Percentiles rank a stretch among this genome's conserved stretches.
Conservation (phyloP, 805 yeast genomes). For the Cyberlindnera galapagoensis region DNA sequence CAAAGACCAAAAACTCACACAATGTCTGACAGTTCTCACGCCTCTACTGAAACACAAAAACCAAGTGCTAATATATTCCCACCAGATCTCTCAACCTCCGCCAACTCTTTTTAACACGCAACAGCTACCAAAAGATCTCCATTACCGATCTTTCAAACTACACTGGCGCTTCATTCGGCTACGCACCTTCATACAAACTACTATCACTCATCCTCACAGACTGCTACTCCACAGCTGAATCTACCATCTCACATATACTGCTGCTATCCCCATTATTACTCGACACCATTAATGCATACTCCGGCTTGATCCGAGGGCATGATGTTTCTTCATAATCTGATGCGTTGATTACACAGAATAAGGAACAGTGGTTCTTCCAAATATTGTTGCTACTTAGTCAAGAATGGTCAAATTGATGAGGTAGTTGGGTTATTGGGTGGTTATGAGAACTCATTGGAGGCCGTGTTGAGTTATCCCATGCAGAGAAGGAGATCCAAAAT, state of each 20-base stretch:
- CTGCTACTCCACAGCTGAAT: slow-evolving; percentile 16
- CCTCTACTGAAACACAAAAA: slow-evolving; percentile 1
- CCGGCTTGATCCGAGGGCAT: slow-evolving; percentile 19
- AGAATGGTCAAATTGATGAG: slow-evolving; percentile 34
- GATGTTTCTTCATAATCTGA: slow-evolving; percentile 12
- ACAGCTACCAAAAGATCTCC: slow-evolving; percentile 41
- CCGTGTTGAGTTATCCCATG: slow-evolving; percentile 37
- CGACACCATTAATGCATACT: slow-evolving; percentile 24
- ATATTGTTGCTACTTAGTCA: slow-evolving; percentile 33
- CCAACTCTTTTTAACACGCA: slow-evolving; percentile 56
- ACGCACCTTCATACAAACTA: slow-evolving; percentile 27
- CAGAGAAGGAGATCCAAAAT: slow-evolving; percentile 35
- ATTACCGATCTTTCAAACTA: slow-evolving; percentile 32
- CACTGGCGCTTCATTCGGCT: slow-evolving; percentile 26
- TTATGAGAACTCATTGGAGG: slow-evolving; percentile 34
- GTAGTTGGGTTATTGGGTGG: slow-evolving; percentile 34
- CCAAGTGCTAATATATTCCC: too few relatives aligned
- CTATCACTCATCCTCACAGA: slow-evolving; percentile 27
- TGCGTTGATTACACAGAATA: slow-evolving; percentile 11
- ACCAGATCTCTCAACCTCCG: slow-evolving; percentile 45
- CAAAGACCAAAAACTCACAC: too few relatives aligned
- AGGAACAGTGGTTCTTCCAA: slow-evolving; percentile 27
- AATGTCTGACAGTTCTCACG: slow-evolving; percentile 7
- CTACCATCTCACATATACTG: background rate
- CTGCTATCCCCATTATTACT: slow-evolving; percentile 3